phyloP scores from a whole-genome alignment of 768 basidiomycete genomes.

The Podaxis rugospora region DNA sequence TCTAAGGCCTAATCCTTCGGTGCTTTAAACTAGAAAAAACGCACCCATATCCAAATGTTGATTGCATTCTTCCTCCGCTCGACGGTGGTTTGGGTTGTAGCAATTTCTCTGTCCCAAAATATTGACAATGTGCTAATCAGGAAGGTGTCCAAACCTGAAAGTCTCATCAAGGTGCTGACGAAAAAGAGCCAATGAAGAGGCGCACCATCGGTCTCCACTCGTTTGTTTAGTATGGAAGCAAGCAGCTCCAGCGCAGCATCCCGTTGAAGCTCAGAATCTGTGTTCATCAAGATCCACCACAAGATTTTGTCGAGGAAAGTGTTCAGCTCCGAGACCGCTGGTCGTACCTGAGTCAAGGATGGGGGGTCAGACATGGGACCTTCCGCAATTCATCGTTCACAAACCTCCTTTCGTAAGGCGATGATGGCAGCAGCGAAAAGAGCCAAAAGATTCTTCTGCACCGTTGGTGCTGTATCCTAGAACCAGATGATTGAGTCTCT shows the following conservation, averaged over 20 bases:
- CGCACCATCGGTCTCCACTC: slow-evolving; percentile 59
- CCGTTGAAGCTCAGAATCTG: slow-evolving; percentile 47
- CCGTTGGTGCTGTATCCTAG: slow-evolving; percentile 37
- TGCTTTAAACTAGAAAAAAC: slow-evolving; percentile 12
- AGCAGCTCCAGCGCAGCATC: slow-evolving; percentile 54
- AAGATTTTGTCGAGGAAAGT: slow-evolving; percentile 52
- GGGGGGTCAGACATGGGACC: neutral
- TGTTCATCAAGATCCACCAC: slow-evolving; percentile 50
- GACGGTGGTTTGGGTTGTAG: slow-evolving; percentile 21
- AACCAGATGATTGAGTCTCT: slow-evolving; percentile 10
- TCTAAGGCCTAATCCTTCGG: neutral
- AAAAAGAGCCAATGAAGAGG: neutral
- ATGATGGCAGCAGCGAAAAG: slow-evolving; percentile 67
- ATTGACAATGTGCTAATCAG: slow-evolving; percentile 33
- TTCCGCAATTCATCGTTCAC: slow-evolving; percentile 11
- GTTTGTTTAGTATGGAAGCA: slow-evolving; percentile 67
- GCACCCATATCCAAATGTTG: slow-evolving; percentile 66
- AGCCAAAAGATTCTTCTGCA: slow-evolving; percentile 59
- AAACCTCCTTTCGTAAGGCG: slow-evolving; percentile 63
- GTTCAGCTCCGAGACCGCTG: slow-evolving; percentile 45
- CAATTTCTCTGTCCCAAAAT: slow-evolving; percentile 50
- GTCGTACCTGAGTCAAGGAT: slow-evolving; percentile 36
- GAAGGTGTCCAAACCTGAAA: slow-evolving; percentile 44
- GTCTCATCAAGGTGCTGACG: neutral
- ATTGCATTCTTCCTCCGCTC: slow-evolving; percentile 50